Evolutionary conservation across 2,329 filamentous ascomycete species (phyloP).

Genomic region (Fulvia fulva): DNA sequence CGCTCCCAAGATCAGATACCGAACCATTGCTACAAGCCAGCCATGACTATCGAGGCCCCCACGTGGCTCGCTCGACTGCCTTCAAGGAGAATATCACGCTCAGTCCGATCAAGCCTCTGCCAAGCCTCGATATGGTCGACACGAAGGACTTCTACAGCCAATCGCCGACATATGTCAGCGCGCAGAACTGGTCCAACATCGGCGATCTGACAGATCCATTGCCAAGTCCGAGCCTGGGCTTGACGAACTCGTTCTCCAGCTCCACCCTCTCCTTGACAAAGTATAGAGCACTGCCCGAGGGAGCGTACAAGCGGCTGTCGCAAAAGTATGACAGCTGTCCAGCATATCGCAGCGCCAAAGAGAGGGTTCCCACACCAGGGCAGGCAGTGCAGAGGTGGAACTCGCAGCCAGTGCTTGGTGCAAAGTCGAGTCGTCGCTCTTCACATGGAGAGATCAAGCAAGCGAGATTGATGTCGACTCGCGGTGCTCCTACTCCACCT

Average conservation of each 20-base stretch:
- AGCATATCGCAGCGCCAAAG: slow-evolving; percentile 20
- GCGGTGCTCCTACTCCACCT: slow-evolving; percentile 29
- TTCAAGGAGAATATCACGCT: slow-evolving; percentile 35
- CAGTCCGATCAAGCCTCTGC: slow-evolving; percentile 27
- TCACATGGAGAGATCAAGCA: slow-evolving; percentile 30
- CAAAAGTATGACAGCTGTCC: slow-evolving; percentile 28
- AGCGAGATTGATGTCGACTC: slow-evolving; percentile 29
- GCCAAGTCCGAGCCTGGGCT: not conserved
- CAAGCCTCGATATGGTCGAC: slow-evolving; percentile 19
- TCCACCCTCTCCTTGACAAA: slow-evolving; percentile 5
- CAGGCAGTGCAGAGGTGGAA: slow-evolving; percentile 29
- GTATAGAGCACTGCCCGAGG: not conserved
- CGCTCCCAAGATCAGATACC: slow-evolving; percentile 32
- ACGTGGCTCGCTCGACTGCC: slow-evolving; percentile 22
- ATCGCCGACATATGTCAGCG: slow-evolving; percentile 13
- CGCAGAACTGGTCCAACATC: slow-evolving; percentile 17
- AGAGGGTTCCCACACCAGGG: slow-evolving; percentile 20
- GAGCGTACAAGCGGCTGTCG: slow-evolving; percentile 11
- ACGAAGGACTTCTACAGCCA: slow-evolving; percentile 9
- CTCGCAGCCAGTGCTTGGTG: slow-evolving; percentile 30
- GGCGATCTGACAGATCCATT: slow-evolving; percentile 2
- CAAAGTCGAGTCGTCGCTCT: slow-evolving; percentile 21
- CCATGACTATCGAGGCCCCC: slow-evolving; percentile 8
- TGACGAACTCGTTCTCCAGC: not conserved
- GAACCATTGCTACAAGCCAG: slow-evolving; percentile 29